Evolutionary conservation across 1,284 basidiomycete species (phyloP).

Genomic region (Pseudozyma tsukubaensis): DNA sequence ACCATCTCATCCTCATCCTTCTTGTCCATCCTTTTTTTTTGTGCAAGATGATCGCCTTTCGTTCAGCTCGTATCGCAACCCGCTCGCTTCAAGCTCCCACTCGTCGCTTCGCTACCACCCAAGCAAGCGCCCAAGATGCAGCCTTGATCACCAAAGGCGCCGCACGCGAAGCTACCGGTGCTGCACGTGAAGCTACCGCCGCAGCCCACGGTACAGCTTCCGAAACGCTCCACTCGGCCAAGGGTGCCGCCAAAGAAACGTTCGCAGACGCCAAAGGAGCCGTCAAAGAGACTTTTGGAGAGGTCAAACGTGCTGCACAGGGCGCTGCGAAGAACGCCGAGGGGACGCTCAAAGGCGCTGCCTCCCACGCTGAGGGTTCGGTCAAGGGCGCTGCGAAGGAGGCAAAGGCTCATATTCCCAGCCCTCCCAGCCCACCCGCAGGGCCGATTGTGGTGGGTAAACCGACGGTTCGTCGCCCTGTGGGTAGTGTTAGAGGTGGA

Average conservation of each 20-base stretch:
- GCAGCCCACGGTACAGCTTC: too few species aligned
- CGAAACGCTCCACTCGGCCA: slow-evolving; percentile 9
- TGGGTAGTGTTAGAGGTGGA: slow-evolving; percentile 44
- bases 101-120: slow-evolving; percentile 24
- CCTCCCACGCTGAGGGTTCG: slow-evolving; percentile 17
- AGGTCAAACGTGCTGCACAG: too few species aligned
- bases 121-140: slow-evolving; percentile 28
- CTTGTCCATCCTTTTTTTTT: too few species aligned
- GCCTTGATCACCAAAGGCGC: too few species aligned
- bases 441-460: slow-evolving; percentile 36
- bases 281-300: too few species aligned
- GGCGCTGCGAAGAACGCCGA: too few species aligned
- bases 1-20: background rate
- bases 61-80: slow-evolving; percentile 6
- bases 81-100: background rate
- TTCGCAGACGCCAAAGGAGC: slow-evolving; percentile 31
- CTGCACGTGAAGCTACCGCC: too few species aligned
- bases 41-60: slow-evolving; percentile 29
- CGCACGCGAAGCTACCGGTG: too few species aligned
- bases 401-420: slow-evolving; percentile 23
- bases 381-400: slow-evolving; percentile 26
- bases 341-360: too few species aligned
- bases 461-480: slow-evolving; percentile 41
- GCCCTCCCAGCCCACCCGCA: slow-evolving; percentile 26
- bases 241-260: slow-evolving; percentile 21